Evolutionary conservation across 2,329 filamentous ascomycete species (phyloP), one percentile per base, ranked within the genome.

Genomic region (Xylaria sp.): DNA sequence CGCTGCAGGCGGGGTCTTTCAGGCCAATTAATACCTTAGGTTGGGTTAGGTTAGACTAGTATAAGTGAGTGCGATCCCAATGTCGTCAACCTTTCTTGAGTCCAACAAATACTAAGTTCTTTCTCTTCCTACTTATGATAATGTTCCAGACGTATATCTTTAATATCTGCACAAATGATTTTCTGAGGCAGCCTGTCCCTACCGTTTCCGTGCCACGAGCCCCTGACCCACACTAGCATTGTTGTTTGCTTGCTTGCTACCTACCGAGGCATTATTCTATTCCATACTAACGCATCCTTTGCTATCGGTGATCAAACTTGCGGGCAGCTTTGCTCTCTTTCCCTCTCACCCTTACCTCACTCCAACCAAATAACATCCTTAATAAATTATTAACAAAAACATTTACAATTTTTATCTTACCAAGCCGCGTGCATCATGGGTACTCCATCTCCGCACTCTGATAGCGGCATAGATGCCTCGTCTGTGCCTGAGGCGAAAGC

Each of bases 171-270:
- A 20, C 39, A 31, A 48, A 28, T 18, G 25, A 46, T 20, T 55
- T 13, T 46, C 33, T 56, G 51, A 56, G 39, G 25, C 23, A 13
- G 51, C 20, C 54, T 31, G 28, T 56, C 23, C 18, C 18, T 33
- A 55, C 23, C 15, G 28, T 63, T 41, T 46, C 39, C 51, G 41
- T 56, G 61, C 36, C 9, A 36, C 43, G n/a, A 25, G n/a, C 36
- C 61, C 28, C 51, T 64, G 36, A 55, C 51, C 43, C 61, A 56
- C 54, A 49, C 13, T 39, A 12, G 25, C 31, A 23, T 56, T 13
- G 61, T 64, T 20, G n/a, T 51, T 55, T 46, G 36, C 28, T 62
- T 55, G 60, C 59, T 52, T 28, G n/a, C 23, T 62, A 41, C 31
- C 60, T 31, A 9, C 54, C 33, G 36, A 41, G 54, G 54, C 15